Conservation (phyloP, 2,329 filamentous ascomycete species). For the Madurella fahalii region DNA sequence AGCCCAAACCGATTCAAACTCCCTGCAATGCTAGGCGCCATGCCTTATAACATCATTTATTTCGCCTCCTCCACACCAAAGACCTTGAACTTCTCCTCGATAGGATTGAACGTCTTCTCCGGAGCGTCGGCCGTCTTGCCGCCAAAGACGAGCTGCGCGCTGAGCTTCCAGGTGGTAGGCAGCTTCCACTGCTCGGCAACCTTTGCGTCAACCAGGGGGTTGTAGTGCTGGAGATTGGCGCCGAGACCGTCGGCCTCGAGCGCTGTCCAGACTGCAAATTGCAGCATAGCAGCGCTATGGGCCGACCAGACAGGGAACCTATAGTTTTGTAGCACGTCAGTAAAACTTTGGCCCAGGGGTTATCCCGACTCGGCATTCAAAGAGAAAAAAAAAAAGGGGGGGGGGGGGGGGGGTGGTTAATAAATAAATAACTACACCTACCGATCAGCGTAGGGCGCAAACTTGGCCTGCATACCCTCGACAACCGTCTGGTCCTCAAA, state of each 20-base stretch:
- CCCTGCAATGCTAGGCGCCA: conserved; percentile 11
- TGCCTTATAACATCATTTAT: background rate
- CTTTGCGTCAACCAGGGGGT: conserved; percentile 74
- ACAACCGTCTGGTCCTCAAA: conserved; percentile 73
- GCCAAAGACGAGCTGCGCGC: conserved; percentile 83
- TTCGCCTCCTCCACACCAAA: conserved; percentile 45
- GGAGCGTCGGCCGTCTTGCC: conserved; percentile 52
- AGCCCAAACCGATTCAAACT: conserved; percentile 1
- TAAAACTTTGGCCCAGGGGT: no score
- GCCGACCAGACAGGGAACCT: conserved; percentile 73
- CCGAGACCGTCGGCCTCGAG: conserved; percentile 81
- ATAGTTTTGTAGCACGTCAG: conserved; percentile 27
- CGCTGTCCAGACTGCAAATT: conserved; percentile 75
- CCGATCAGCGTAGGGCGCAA: conserved; percentile 66
- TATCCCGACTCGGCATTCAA: no score
- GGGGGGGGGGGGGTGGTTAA: no score
- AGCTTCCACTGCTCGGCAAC: conserved; percentile 66
- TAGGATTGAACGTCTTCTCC: conserved; percentile 60
- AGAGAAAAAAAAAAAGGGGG: background rate
- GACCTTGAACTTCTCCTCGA: conserved; percentile 65
- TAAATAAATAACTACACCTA: conserved; percentile 13
- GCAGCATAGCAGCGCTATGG: conserved; percentile 78
- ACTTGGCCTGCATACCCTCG: conserved; percentile 62
- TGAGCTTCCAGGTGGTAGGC: conserved; percentile 68
- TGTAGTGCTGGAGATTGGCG: conserved; percentile 91